Conservation (phyloP, 2,329 filamentous ascomycete species). For the Fusarium austroafricanum region DNA sequence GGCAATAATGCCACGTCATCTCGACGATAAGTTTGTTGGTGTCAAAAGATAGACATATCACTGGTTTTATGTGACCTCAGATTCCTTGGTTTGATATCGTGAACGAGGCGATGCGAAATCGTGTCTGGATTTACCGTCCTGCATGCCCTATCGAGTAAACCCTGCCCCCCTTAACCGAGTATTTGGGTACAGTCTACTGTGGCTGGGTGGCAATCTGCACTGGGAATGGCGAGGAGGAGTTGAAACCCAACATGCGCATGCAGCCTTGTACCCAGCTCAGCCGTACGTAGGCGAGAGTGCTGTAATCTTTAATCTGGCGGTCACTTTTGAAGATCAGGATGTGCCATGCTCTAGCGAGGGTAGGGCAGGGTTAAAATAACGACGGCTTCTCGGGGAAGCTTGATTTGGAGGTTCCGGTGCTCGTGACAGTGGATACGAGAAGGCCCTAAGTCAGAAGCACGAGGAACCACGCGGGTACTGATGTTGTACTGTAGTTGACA, state of each 20-base stretch:
- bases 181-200: constrained; percentile 40
- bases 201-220: constrained; percentile 35
- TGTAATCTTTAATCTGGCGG: constrained; percentile 25
- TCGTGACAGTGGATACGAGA: constrained; percentile 37
- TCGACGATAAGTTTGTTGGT: constrained; percentile 17
- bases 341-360: constrained; percentile 35
- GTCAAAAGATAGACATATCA: constrained; percentile 7
- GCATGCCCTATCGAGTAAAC: constrained; percentile 41
- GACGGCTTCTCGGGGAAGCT: constrained; percentile 18
- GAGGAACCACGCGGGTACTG: constrained; percentile 24
- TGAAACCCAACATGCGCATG: constrained; percentile 27
- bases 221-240: constrained; percentile 29
- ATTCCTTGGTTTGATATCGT: constrained; percentile 23
- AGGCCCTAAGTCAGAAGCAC: constrained; percentile 19
- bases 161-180: constrained; percentile 44
- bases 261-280: constrained; percentile 30
- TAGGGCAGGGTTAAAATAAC: constrained; percentile 36
- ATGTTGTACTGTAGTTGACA: constrained; percentile 3
- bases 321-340: constrained; percentile 34
- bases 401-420: constrained; percentile 20
- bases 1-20: constrained; percentile 42
- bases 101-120: constrained; percentile 37
- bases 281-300: constrained; percentile 23
- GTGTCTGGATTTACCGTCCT: constrained; percentile 42
- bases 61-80: constrained; percentile 16